A percentile compares a stretch with the other conserved stretches of the same genome.
Conservation (phyloP, 75 land plant genomes). For the Azolla pinnata region DNA sequence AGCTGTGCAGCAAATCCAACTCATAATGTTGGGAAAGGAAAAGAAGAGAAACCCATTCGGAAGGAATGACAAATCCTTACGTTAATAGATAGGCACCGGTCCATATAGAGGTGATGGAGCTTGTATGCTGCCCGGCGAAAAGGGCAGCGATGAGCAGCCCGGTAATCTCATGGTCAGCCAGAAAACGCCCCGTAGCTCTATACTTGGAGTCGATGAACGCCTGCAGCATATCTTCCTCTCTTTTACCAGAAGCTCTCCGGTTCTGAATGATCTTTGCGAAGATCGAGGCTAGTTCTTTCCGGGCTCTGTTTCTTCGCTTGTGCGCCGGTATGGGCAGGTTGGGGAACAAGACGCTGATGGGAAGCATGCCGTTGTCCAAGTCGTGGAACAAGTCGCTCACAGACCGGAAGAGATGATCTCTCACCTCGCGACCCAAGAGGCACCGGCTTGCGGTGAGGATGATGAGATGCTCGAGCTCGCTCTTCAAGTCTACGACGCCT, state of each 20-base stretch:
- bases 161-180: constrained; percentile 72
- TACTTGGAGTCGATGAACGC: constrained; percentile 94
- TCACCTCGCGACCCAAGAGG: constrained; percentile 78
- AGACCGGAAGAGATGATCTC: constrained; percentile 82
- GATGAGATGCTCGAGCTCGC: constrained; percentile 89
- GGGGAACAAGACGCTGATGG: constrained; percentile 81
- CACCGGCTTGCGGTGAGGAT: constrained; percentile 90
- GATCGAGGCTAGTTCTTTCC: constrained; percentile 60
- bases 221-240: constrained; percentile 80
- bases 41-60: neutral
- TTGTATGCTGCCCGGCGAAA: constrained; percentile 96
- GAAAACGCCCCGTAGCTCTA: constrained; percentile 71
- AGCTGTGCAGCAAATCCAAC: neutral
- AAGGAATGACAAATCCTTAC: constrained; percentile 11
- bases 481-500: constrained; percentile 84
- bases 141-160: constrained; percentile 91
- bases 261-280: constrained; percentile 57
- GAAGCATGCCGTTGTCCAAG: constrained; percentile 94
- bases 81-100: constrained; percentile 79
- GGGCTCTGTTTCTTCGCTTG: constrained; percentile 65
- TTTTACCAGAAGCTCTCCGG: constrained; percentile 43
- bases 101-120: constrained; percentile 96
- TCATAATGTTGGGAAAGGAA: neutral
- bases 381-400: constrained; percentile 91
- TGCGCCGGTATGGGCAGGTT: constrained; percentile 92